These are phyloP conservation scores for Botryotinia convoluta DNA, from an alignment of 2,329 filamentous ascomycete genomes.

Conservation along the genomic window DNA sequence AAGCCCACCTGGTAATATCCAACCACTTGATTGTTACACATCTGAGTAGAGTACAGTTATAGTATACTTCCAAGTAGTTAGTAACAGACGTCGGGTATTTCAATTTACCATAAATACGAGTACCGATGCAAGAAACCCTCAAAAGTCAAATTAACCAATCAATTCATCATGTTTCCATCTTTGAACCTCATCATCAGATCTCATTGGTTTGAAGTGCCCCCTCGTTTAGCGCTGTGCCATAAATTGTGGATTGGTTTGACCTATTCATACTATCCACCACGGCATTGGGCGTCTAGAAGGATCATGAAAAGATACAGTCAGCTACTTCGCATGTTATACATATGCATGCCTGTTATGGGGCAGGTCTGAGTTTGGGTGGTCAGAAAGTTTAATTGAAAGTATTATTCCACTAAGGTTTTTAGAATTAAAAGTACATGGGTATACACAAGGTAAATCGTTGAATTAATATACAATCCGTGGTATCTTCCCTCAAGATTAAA, in stretches of 20 bases:
- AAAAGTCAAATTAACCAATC: neutral
- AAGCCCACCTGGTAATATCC: neutral
- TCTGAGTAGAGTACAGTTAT: neutral
- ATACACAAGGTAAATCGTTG: neutral
- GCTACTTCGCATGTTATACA: neutral
- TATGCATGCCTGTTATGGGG: neutral
- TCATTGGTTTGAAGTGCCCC: neutral
- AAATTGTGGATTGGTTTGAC: neutral
- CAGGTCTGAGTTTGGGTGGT: neutral
- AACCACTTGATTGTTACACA: neutral
- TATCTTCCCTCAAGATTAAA: constrained; percentile 18
- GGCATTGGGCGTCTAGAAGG: neutral
- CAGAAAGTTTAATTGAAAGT: neutral
- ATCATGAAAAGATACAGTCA: neutral
- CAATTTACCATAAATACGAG: neutral
- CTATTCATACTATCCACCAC: neutral
- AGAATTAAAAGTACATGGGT: neutral
- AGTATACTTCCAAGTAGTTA: neutral
- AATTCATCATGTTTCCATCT: neutral
- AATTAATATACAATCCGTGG: neutral
- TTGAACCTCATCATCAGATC: neutral
- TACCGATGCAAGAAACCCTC: neutral
- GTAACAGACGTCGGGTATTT: neutral
- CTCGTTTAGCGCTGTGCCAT: neutral
- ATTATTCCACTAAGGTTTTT: neutral